Evolutionary conservation across 2,329 filamentous ascomycete genomes (phyloP).

Genomic region (Claviceps humidiphila): DNA sequence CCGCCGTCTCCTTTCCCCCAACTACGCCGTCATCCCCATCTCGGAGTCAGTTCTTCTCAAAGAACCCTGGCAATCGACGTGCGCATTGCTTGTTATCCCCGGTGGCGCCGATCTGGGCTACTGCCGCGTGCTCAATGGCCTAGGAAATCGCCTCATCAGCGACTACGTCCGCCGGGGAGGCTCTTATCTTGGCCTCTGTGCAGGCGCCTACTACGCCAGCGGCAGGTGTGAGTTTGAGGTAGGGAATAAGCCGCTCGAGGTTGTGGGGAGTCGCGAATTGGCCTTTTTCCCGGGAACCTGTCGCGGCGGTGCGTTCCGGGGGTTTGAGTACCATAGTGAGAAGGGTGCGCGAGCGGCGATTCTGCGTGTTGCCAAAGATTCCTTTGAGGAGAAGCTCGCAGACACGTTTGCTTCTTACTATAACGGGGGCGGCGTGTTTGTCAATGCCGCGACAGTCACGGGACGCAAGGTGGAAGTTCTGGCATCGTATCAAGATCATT

Average conservation of each 20-base stretch:
- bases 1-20: conserved; percentile 70
- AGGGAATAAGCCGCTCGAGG: conserved; percentile 63
- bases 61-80: conserved; percentile 81
- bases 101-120: conserved; percentile 92
- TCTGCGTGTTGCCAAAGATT: conserved; percentile 48
- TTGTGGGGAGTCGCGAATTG: conserved; percentile 73
- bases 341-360: conserved; percentile 62
- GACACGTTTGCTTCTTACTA: conserved; percentile 67
- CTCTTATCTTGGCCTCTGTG: conserved; percentile 80
- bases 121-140: conserved; percentile 74
- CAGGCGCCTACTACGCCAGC: conserved; percentile 83
- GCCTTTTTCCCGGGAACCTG: conserved; percentile 80
- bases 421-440: conserved; percentile 90
- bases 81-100: conserved; percentile 80
- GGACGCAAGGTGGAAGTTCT: conserved; percentile 63
- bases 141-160: conserved; percentile 70
- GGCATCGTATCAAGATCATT: conserved; percentile 61
- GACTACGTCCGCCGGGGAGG: conserved; percentile 81
- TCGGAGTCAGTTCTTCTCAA: conserved; percentile 67
- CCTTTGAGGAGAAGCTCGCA: conserved; percentile 43
- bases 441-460: conserved; percentile 53
- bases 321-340: conserved; percentile 86
- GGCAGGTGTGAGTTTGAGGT: conserved; percentile 82
- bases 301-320: conserved; percentile 73
- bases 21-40: conserved; percentile 86